These are phyloP conservation scores for Bolboschoenoplectus hybrid DNA, from an alignment of 202 grass and related monocot species.

Conservation along the genomic window DNA sequence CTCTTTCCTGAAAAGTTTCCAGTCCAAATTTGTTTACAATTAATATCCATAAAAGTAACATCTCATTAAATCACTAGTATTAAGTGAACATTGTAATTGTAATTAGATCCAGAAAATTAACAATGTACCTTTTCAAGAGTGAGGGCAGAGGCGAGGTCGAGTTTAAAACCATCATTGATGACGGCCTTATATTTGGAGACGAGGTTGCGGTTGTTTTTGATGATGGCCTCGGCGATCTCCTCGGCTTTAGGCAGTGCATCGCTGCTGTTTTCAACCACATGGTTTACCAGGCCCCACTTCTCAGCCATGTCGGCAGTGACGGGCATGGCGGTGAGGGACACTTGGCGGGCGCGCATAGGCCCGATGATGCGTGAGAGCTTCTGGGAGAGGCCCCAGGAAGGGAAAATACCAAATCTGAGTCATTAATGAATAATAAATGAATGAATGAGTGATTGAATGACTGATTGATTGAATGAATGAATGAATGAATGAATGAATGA, in stretches of 20 bases:
- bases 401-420: constrained; percentile 87
- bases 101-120: too few species aligned
- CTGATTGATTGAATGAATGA: not conserved
- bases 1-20: constrained; percentile 66
- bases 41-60: not conserved
- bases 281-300: constrained; percentile 88
- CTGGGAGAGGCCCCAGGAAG: constrained; percentile 93
- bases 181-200: constrained; percentile 81
- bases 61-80: too few species aligned
- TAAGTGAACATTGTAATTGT: too few species aligned
- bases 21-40: not conserved
- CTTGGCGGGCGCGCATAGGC: constrained; percentile 76
- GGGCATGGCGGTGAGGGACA: constrained; percentile 68
- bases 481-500: not conserved
- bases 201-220: constrained; percentile 69
- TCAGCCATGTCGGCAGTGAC: constrained; percentile 77
- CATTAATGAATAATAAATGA: not conserved
- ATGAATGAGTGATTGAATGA: not conserved
- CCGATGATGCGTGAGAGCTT: constrained; percentile 91
- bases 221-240: constrained; percentile 62
- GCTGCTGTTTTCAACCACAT: constrained; percentile 59
- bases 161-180: constrained; percentile 83
- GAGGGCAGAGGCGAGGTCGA: constrained; percentile 69
- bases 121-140: constrained; percentile 64
- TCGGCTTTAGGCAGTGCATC: constrained; percentile 71